A percentile compares a stretch with the other conserved stretches of the same genome.
These are phyloP conservation scores for Terfezia claveryi DNA, from an alignment of 495 filamentous ascomycete species.

Conservation along the genomic window DNA sequence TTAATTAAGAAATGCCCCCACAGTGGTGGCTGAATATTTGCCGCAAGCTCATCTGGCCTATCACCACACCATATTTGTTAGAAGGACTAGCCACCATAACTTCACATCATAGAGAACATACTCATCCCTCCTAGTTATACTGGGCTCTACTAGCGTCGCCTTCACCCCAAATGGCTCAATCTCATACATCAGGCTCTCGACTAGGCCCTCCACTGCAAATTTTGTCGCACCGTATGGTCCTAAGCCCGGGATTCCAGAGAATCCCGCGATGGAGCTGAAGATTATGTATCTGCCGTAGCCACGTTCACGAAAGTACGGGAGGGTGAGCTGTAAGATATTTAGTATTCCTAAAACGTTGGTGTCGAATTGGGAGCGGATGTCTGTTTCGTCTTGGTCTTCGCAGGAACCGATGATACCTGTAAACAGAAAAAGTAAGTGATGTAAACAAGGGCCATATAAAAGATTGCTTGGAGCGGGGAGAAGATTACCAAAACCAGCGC, in stretches of 20 bases:
- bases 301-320: constrained; percentile 68
- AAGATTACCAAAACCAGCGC: constrained; percentile 14
- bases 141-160: neutral
- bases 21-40: constrained; percentile 32
- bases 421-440: neutral
- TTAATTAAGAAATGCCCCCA: constrained; percentile 90
- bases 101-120: no score
- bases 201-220: constrained; percentile 83
- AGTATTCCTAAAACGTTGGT: constrained; percentile 90
- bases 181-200: constrained; percentile 91
- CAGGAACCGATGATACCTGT: constrained; percentile 76
- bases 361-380: constrained; percentile 88
- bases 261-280: constrained; percentile 76
- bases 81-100: no score
- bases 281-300: constrained; percentile 66
- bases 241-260: constrained; percentile 72
- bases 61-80: neutral
- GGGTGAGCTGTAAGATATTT: constrained; percentile 73
- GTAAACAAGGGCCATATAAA: neutral
- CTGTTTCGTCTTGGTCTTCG: constrained; percentile 89
- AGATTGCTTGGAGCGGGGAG: no score
- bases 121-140: constrained; percentile 41
- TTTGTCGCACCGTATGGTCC: constrained; percentile 88
- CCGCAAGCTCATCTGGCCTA: constrained; percentile 11
- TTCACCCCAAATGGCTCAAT: constrained; percentile 47